Evolutionary conservation across 768 basidiomycete species (phyloP).

Genomic region (Thelephora ganbajun): DNA sequence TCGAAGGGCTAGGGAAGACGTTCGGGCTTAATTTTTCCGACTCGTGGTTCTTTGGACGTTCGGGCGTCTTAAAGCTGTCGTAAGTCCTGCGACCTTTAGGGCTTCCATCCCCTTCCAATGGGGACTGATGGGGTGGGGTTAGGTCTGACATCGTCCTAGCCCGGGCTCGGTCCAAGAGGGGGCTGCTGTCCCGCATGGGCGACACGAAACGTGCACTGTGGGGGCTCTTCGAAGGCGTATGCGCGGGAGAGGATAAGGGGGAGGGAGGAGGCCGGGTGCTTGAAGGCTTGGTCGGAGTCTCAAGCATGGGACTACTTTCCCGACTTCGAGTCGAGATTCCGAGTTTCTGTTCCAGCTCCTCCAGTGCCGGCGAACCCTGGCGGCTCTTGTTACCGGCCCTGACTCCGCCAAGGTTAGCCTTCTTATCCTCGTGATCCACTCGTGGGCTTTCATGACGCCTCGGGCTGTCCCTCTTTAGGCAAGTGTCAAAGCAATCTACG

Average conservation of each 20-base stretch:
- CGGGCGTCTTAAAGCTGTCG: slow-evolving; percentile 10
- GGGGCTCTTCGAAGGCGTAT: slow-evolving; percentile 1
- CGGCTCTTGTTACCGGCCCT: slow-evolving; percentile 18
- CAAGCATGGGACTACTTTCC: slow-evolving; percentile 10
- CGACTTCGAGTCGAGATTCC: slow-evolving; percentile 15
- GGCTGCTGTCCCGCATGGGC: slow-evolving; percentile 12
- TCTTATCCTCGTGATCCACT: slow-evolving; percentile 17
- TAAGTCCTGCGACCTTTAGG: not conserved
- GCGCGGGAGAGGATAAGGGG: not conserved
- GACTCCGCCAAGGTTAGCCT: slow-evolving; percentile 31
- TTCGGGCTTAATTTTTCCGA: not conserved
- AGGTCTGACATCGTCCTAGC: slow-evolving; percentile 7
- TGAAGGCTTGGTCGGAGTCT: slow-evolving; percentile 1
- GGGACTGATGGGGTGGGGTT: not conserved
- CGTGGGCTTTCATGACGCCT: slow-evolving; percentile 19
- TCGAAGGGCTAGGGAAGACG: not conserved
- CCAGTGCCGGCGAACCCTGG: slow-evolving; percentile 20
- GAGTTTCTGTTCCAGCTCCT: slow-evolving; percentile 19
- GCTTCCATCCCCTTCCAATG: not conserved
- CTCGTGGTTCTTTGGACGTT: not conserved
- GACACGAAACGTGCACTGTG: slow-evolving; percentile 5
- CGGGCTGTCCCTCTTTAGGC: slow-evolving; percentile 38
- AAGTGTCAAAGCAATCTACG: slow-evolving; percentile 66
- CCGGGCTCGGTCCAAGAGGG: slow-evolving; percentile 14
- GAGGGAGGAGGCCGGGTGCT: not conserved